These are phyloP conservation scores for Sugiyamaella marilandica DNA, from an alignment of 805 yeast species.

Conservation along the genomic window DNA sequence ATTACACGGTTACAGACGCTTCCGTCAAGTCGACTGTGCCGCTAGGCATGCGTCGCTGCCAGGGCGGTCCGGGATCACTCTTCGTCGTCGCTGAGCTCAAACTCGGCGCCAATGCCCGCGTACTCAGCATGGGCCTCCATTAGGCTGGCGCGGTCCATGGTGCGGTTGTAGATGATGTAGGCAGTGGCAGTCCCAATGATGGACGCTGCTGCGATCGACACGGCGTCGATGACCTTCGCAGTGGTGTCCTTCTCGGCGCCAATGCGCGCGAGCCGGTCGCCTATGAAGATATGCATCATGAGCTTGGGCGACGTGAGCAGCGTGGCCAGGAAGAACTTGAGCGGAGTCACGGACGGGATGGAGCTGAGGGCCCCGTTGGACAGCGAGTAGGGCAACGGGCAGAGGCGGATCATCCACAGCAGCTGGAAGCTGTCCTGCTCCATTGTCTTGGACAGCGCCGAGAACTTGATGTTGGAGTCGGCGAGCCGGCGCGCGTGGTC, in stretches of 20 bases:
- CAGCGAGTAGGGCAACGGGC: constrained; percentile 90
- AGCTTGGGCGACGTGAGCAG: constrained; percentile 76
- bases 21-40: too few relatives aligned
- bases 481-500: constrained; percentile 58
- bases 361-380: constrained; percentile 91
- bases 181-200: constrained; percentile 55
- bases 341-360: constrained; percentile 64
- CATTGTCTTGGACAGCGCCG: constrained; percentile 69
- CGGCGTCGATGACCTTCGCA: constrained; percentile 55
- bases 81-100: constrained; percentile 26
- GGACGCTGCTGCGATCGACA: constrained; percentile 56
- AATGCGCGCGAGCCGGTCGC: constrained; percentile 63
- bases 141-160: constrained; percentile 31
- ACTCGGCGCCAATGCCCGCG: constrained; percentile 25
- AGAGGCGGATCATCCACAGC: constrained; percentile 67
- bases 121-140: constrained; percentile 25
- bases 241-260: constrained; percentile 49
- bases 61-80: too few relatives aligned
- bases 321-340: constrained; percentile 66
- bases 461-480: constrained; percentile 55
- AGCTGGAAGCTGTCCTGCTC: constrained; percentile 66
- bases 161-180: constrained; percentile 58
- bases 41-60: too few relatives aligned
- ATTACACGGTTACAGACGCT: too few relatives aligned
- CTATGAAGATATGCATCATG: constrained; percentile 70